A percentile compares a stretch with the other conserved stretches of the same genome.
Evolutionary conservation across 2,329 filamentous ascomycete species (phyloP).

Genomic region (Pseudopyricularia cyperi): DNA sequence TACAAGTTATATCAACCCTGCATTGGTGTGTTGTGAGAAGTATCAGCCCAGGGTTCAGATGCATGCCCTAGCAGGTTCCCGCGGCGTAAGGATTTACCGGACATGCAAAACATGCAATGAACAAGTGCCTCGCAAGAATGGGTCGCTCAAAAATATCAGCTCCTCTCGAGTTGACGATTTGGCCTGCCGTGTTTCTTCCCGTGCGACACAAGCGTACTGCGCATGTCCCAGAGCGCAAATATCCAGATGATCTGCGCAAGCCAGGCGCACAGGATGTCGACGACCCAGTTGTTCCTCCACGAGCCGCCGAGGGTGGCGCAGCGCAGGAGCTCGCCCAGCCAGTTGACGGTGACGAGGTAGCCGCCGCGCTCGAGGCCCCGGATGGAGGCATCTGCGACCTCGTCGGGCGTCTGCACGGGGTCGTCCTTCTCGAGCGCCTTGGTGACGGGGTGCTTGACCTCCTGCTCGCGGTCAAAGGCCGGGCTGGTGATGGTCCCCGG

Average conservation of each 20-base stretch:
- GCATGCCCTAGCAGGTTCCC: no score
- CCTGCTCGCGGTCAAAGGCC: slow-evolving; percentile 63
- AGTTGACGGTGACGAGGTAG: slow-evolving; percentile 65
- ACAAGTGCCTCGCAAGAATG: no score
- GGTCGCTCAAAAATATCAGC: slow-evolving; percentile 1
- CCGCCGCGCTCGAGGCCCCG: slow-evolving; percentile 66
- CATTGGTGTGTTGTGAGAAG: no score
- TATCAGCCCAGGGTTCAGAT: no score
- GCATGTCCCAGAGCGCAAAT: slow-evolving; percentile 42
- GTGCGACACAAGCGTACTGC: slow-evolving; percentile 43
- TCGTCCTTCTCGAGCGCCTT: slow-evolving; percentile 72
- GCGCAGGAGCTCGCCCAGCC: slow-evolving; percentile 60
- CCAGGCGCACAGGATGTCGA: slow-evolving; percentile 45
- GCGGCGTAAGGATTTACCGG: no score
- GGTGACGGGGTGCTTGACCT: slow-evolving; percentile 69
- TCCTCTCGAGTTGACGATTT: slow-evolving; percentile 27
- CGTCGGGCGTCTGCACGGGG: slow-evolving; percentile 61
- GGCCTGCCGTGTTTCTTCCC: slow-evolving; percentile 47
- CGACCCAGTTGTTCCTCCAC: slow-evolving; percentile 43
- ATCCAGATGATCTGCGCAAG: slow-evolving; percentile 41
- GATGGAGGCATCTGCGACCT: slow-evolving; percentile 60
- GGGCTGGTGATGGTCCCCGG: slow-evolving; percentile 74
- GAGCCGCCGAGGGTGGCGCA: slow-evolving; percentile 42
- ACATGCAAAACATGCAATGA: no score
- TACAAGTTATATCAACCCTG: no score